Base-by-base conservation (phyloP, 2,329 filamentous ascomycete species). In the Hypomyces rosellus region DNA sequence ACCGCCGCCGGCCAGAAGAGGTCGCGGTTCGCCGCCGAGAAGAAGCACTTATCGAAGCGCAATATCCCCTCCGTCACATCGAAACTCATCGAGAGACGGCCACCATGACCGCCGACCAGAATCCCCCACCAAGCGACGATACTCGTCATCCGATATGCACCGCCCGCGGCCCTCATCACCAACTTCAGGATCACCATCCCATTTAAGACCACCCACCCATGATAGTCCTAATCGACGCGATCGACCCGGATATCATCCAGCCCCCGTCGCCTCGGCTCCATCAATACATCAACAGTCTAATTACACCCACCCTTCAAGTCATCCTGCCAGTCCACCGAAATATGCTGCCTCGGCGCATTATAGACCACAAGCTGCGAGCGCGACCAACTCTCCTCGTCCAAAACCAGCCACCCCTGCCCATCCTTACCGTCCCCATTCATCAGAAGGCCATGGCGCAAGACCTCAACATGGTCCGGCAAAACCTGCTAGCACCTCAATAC, bases 311-410 rank as follows among this genome's bases (percentile, higher is more conserved):
- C 41, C 16, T 16, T 16, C 25, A 8, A 40, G 30, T 25, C 12
- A n/a, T 9, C 34, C 36, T 30, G 25, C 50, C 41, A 42, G 46
- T 16, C 37, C 50, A 22, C 34, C 51, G 7, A 50, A 48, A 40
- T 49, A 51, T 12, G 51, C 52, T 12, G 55, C 54, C 12, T 54
- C 57, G 14, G 41, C 55, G 7, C 53, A 53, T 18, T 55, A 59
- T 42, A 55, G 54, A 44, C 51, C 57, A 11, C 44, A 51, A 22
- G 38, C 47, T 9, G 46, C 41, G 34, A 52, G 34, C 15, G 39
- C 38, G 34, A 34, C 36, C 38, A 48, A 33, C 16, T 48, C 52
- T 34, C 49, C 52, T 14, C 43, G 49, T 20, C 52, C 45, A 13
- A 42, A 34, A 33, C 45, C 49, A 7, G 22, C 41, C 14, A n/a